These are phyloP conservation scores for Choanephora cucurbitarum DNA, from an alignment of 371 early-diverging fungal genomes.

Conservation along the genomic window DNA sequence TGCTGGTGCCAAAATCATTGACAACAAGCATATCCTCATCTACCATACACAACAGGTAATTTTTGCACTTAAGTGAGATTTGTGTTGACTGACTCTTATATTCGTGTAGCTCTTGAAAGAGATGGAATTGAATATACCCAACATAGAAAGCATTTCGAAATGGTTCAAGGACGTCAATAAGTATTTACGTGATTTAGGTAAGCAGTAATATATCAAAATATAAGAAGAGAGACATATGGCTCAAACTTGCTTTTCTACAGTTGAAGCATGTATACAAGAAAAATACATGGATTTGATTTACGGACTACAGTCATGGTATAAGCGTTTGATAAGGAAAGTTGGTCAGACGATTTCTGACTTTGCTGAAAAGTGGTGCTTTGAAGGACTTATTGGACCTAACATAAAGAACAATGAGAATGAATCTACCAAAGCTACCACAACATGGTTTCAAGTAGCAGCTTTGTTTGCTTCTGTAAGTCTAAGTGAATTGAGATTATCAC, in stretches of 20 bases:
- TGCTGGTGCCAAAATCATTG: constrained; percentile 44
- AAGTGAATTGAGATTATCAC: no score
- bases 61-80: no score
- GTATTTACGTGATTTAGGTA: constrained; percentile 27
- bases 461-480: constrained; percentile 35
- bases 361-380: constrained; percentile 29
- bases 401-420: constrained; percentile 1
- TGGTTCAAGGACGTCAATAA: constrained; percentile 33
- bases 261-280: constrained; percentile 35
- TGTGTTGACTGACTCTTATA: background rate
- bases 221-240: no score
- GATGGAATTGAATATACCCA: constrained; percentile 20
- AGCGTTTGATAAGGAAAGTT: constrained; percentile 22
- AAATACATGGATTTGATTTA: constrained; percentile 36
- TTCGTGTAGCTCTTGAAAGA: constrained; percentile 15
- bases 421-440: background rate
- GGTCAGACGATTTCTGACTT: constrained; percentile 18
- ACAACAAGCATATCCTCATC: constrained; percentile 47
- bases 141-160: constrained; percentile 4
- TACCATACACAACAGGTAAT: constrained; percentile 46
- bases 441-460: constrained; percentile 44
- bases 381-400: constrained; percentile 33
- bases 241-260: background rate
- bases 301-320: constrained; percentile 47
- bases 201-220: background rate